Evolutionary conservation across 2,329 filamentous ascomycete genomes (phyloP).

Genomic region (Sordariomycetes sp.): DNA sequence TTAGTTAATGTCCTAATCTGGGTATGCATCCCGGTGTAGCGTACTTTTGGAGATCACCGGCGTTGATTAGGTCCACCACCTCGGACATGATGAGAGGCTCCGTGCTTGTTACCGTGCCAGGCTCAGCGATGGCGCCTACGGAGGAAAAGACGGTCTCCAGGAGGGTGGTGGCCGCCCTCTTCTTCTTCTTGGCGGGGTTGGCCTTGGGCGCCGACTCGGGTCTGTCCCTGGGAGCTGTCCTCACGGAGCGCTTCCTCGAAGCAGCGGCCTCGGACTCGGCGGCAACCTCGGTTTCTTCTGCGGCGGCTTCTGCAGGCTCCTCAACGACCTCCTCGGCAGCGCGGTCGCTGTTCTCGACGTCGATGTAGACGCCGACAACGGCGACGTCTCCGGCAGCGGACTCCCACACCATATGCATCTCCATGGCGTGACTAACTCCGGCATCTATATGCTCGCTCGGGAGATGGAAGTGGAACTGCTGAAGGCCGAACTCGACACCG

Average conservation of each 20-base stretch:
- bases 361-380: slow-evolving; percentile 32
- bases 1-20: neutral
- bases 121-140: slow-evolving; percentile 27
- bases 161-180: slow-evolving; percentile 25
- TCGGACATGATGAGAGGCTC: slow-evolving; percentile 31
- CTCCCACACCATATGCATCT: slow-evolving; percentile 31
- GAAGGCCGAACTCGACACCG: slow-evolving; percentile 28
- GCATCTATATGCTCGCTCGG: slow-evolving; percentile 47
- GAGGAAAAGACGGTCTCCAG: slow-evolving; percentile 35
- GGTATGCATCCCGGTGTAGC: neutral
- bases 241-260: slow-evolving; percentile 4
- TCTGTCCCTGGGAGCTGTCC: neutral
- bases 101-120: slow-evolving; percentile 28
- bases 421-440: slow-evolving; percentile 25
- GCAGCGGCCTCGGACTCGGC: neutral
- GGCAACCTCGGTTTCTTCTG: slow-evolving; percentile 5
- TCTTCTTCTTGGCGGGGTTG: slow-evolving; percentile 2
- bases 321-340: slow-evolving; percentile 6
- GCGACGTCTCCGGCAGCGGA: slow-evolving; percentile 19
- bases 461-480: slow-evolving; percentile 51
- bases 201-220: neutral
- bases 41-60: slow-evolving; percentile 26
- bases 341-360: slow-evolving; percentile 18
- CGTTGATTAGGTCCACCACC: slow-evolving; percentile 23
- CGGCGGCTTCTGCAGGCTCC: slow-evolving; percentile 5